Evolutionary conservation across 2,329 filamentous ascomycete species (phyloP).

Genomic region (Aspergillus pseudoglaucus): DNA sequence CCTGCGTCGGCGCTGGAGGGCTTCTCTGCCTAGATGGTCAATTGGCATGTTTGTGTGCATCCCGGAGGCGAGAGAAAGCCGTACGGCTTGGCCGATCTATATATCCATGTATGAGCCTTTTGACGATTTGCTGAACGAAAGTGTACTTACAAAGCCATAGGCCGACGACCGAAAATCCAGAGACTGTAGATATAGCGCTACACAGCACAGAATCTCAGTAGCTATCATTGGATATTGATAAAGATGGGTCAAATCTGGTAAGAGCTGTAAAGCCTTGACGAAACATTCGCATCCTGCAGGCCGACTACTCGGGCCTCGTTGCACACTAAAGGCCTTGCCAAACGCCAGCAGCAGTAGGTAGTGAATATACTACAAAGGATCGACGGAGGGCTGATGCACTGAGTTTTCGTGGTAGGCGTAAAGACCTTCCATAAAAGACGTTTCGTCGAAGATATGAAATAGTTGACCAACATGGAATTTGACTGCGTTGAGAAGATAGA

Average conservation of each 20-base stretch:
- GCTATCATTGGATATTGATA: slow-evolving; percentile 40
- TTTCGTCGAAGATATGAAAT: slow-evolving; percentile 50
- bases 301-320: slow-evolving; percentile 25
- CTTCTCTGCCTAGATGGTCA: slow-evolving; percentile 33
- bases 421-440: slow-evolving; percentile 43
- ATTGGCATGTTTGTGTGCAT: slow-evolving; percentile 49
- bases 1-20: slow-evolving; percentile 43
- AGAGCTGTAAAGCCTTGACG: slow-evolving; percentile 38
- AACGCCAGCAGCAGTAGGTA: slow-evolving; percentile 50
- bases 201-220: slow-evolving; percentile 47
- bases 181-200: slow-evolving; percentile 49
- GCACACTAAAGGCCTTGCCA: slow-evolving; percentile 48
- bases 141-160: slow-evolving; percentile 38
- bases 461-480: slow-evolving; percentile 51
- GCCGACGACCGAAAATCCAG: slow-evolving; percentile 44
- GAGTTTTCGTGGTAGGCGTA: slow-evolving; percentile 36
- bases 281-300: slow-evolving; percentile 47
- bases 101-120: not conserved
- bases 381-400: slow-evolving; percentile 17
- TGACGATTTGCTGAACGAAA: not conserved
- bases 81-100: slow-evolving; percentile 47
- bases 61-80: slow-evolving; percentile 45
- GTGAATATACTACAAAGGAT: slow-evolving; percentile 47
- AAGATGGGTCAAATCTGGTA: slow-evolving; percentile 39
- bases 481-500: slow-evolving; percentile 49